Base-by-base conservation (phyloP, 176 grass and related monocot species). In the Paspalum notatum region DNA sequence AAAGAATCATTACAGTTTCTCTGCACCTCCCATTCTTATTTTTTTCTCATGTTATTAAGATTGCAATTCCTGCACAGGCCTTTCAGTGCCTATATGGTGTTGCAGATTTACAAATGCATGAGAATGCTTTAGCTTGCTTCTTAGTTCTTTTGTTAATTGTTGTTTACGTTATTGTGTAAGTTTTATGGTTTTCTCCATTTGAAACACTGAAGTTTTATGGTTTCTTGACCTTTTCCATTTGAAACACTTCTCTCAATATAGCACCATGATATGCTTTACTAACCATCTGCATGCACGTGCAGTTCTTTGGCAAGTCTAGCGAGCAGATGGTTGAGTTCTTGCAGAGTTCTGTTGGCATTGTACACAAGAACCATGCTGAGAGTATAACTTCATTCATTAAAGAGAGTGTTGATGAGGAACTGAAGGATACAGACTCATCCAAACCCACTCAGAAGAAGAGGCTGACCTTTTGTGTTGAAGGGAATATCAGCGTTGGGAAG, bases 401-500 rank as follows among this genome's bases (percentile, higher is more conserved):
- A 86, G 91, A 93, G 80, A 91, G 89, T 66, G 91, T 99, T 44
- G 91, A 93, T 77, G 84, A 95, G 44, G 97, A 95, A 38, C 59
- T 90, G 51, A 85, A 94, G 80, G 85, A 91, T 68, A 66, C 83
- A 21, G 53, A 80, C 41, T 55, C 78, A 13, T 83, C 90, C 77
- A 90, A 86, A 72, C 20, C 77, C 47, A 47, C 74, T 68, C 77
- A 70, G 68, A 93, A 91, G 68, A 91, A 94, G 60, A 89, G 93
- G 62, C 84, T 99, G 52, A 99, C 97, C 56, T 99, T 99, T 82
- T 99, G 93, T 62, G 97, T 99, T 27, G 97, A 99, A 88, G 97
- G 97, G 62, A 99, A 99, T 82, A 96, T 96, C 20, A 99, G 97
- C 70, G 97, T 99, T 59, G 97, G 97, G 42, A 99, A 99, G 62